phyloP scores from a whole-genome alignment of 192 early-diverging fungal species.

The Thamnidium elegans region DNA sequence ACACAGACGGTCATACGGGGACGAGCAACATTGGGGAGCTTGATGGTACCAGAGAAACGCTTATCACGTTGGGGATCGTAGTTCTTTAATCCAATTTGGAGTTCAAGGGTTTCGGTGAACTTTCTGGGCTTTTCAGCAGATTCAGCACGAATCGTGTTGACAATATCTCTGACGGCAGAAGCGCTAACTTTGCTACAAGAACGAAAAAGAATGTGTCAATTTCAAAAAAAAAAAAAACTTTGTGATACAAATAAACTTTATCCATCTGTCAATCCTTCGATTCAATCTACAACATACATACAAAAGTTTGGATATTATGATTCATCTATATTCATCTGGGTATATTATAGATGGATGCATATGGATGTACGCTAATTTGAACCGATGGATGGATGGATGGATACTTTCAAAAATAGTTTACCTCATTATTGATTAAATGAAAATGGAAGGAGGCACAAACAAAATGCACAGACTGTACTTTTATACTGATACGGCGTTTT shows the following conservation, averaged over 20 bases:
- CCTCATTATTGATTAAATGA: slow-evolving; percentile 26
- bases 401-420: slow-evolving; percentile 8
- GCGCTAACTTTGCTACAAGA: slow-evolving; percentile 77
- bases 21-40: slow-evolving; percentile 91
- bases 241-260: background rate
- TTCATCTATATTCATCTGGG: background rate
- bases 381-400: slow-evolving; percentile 19
- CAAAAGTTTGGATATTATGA: too few species aligned
- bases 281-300: too few species aligned
- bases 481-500: background rate
- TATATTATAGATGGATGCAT: slow-evolving; percentile 23
- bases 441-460: slow-evolving; percentile 19
- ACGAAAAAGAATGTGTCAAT: background rate
- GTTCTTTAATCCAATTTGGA: slow-evolving; percentile 99
- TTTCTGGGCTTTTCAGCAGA: slow-evolving; percentile 92
- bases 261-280: too few species aligned
- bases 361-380: background rate
- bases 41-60: slow-evolving; percentile 97
- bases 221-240: background rate
- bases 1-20: slow-evolving; percentile 95
- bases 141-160: slow-evolving; percentile 63
- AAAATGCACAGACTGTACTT: slow-evolving; percentile 7
- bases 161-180: slow-evolving; percentile 82
- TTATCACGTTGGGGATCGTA: slow-evolving; percentile 99
- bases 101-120: slow-evolving; percentile 95